phyloP scores from a whole-genome alignment of 345 rosid species.

The Syzygium aqueum region DNA sequence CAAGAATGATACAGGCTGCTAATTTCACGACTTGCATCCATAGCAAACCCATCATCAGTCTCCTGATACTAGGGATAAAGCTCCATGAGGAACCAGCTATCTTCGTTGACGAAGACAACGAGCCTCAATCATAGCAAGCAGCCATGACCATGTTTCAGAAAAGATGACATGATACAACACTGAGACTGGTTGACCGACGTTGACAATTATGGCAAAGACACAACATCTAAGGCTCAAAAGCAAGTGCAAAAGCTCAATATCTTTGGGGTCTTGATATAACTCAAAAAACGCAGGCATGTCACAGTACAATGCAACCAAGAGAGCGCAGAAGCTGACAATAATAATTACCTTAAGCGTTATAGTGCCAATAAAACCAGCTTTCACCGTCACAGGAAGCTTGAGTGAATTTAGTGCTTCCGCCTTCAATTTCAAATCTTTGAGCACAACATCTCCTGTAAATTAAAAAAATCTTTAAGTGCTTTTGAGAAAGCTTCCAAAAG shows the following conservation, averaged over 20 bases:
- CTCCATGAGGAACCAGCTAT: background rate
- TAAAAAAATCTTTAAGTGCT: background rate
- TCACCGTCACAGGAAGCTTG: constrained; percentile 89
- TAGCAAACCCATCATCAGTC: background rate
- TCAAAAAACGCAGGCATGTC: background rate
- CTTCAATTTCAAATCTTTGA: constrained; percentile 86
- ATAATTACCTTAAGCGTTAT: constrained; percentile 73
- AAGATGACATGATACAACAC: background rate
- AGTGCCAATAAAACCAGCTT: constrained; percentile 96
- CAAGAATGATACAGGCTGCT: background rate
- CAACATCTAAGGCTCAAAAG: background rate
- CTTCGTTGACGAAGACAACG: background rate
- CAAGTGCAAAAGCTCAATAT: background rate
- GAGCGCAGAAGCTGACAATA: background rate
- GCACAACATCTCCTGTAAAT: constrained; percentile 84
- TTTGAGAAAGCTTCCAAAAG: background rate
- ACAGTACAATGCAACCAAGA: background rate
- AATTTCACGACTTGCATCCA: background rate
- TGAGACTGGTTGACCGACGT: background rate
- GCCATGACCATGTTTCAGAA: background rate
- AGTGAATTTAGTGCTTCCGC: constrained; percentile 91
- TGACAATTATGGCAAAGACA: background rate
- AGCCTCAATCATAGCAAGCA: background rate
- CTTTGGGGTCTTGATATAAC: background rate
- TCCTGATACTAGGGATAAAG: background rate